A percentile compares a stretch with the other conserved stretches of the same genome.
Conservation (phyloP, 176 grass and related monocot genomes). For the Juncus inflexus region DNA sequence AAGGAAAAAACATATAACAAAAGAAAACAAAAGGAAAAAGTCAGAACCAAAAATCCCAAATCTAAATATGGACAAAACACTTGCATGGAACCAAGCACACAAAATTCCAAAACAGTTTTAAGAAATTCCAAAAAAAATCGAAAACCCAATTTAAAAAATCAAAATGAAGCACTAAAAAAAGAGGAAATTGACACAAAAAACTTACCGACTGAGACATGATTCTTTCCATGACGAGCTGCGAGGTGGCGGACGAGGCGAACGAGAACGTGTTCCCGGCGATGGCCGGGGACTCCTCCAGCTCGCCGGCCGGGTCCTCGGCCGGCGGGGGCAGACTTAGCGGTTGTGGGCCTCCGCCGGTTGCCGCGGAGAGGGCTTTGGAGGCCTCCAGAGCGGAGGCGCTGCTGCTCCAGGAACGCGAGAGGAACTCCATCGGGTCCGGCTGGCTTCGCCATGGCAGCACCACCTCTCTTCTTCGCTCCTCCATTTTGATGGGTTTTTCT, state of each 20-base stretch:
- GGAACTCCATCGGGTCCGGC: constrained; percentile 71
- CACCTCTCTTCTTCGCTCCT: constrained; percentile 8
- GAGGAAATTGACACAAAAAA: neutral
- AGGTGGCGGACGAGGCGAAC: constrained; percentile 81
- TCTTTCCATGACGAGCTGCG: constrained; percentile 81
- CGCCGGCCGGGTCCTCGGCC: constrained; percentile 49
- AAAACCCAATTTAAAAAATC: neutral
- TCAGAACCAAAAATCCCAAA: constrained; percentile 21
- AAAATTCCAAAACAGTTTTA: constrained; percentile 6
- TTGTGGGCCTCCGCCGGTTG: neutral
- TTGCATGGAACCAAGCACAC: neutral
- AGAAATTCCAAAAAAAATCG: constrained; percentile 16
- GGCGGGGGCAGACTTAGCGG: neutral
- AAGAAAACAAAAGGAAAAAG: neutral
- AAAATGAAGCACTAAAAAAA: constrained; percentile 11
- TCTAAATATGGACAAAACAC: neutral
- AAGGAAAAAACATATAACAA: neutral
- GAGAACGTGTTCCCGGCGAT: constrained; percentile 75
- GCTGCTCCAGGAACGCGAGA: constrained; percentile 76
- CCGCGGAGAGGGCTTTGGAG: constrained; percentile 40
- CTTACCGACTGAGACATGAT: constrained; percentile 90
- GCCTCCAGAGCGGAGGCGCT: constrained; percentile 52
- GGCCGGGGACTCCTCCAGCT: constrained; percentile 42
- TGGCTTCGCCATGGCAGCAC: constrained; percentile 8
- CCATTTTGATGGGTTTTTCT: constrained; percentile 26